Evolutionary conservation across 495 filamentous ascomycete genomes (phyloP).

Genomic region (Hypoxylon fragiforme): DNA sequence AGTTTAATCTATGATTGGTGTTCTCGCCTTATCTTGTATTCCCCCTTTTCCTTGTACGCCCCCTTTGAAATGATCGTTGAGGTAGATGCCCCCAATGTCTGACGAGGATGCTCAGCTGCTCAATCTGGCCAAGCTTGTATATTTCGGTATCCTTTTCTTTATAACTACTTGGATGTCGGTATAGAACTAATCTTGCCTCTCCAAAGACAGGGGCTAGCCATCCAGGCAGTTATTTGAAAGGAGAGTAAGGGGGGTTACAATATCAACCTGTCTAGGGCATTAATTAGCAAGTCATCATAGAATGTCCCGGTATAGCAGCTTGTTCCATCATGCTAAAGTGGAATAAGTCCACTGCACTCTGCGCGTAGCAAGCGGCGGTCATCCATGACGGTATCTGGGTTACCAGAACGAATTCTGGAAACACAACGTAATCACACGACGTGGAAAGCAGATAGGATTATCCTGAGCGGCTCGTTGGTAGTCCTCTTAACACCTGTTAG

Average conservation of each 20-base stretch:
- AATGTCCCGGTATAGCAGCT: conserved; percentile 12
- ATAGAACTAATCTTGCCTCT: background rate
- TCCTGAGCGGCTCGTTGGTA: conserved; percentile 8
- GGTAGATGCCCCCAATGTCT: background rate
- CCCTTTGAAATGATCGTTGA: conserved; percentile 4
- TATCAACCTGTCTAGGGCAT: background rate
- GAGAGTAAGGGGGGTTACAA: conserved; percentile 2
- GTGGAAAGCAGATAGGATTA: background rate
- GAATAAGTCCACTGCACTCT: conserved; percentile 10
- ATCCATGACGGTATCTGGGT: conserved; percentile 7
- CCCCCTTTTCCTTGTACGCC: background rate
- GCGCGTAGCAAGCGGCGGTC: background rate
- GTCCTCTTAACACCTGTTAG: background rate
- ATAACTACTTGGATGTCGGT: background rate
- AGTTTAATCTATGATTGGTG: conserved; percentile 5
- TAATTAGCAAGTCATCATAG: conserved; percentile 14
- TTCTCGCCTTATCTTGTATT: background rate
- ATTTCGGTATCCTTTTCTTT: background rate
- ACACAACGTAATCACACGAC: conserved; percentile 1
- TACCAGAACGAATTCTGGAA: background rate
- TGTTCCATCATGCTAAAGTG: conserved; percentile 1
- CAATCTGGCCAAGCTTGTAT: background rate
- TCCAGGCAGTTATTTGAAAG: conserved; percentile 5
- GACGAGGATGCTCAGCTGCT: background rate
- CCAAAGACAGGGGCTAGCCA: too few species aligned